Evolutionary conservation across 768 basidiomycete genomes (phyloP).

Genomic region (Gloeophyllum trabeum): DNA sequence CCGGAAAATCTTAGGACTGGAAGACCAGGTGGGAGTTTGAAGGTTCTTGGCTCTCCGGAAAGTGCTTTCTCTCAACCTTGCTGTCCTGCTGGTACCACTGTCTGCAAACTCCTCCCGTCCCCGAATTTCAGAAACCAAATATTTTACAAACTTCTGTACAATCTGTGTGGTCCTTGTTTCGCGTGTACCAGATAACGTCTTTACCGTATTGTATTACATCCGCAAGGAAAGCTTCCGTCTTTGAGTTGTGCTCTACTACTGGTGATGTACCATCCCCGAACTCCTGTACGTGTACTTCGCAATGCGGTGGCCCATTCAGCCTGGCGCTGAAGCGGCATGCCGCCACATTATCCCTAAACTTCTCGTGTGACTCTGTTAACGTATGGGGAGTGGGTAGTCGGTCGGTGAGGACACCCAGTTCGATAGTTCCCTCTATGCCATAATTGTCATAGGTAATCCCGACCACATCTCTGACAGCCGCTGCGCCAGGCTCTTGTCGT

Average conservation of each 20-base stretch:
- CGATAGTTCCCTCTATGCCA: background rate
- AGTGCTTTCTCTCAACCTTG: too few relatives aligned
- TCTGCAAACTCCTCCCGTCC: too few relatives aligned
- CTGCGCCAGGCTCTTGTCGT: background rate
- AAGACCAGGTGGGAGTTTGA: too few relatives aligned
- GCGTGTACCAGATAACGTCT: background rate
- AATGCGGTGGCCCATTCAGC: constrained; percentile 1
- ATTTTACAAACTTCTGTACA: background rate
- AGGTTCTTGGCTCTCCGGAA: too few relatives aligned
- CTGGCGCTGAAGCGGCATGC: background rate
- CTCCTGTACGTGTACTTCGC: background rate
- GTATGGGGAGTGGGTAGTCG: background rate
- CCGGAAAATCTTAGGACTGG: too few relatives aligned
- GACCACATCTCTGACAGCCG: background rate
- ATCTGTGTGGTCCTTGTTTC: background rate
- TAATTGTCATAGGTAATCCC: background rate
- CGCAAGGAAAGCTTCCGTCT: background rate
- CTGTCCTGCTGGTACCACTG: too few relatives aligned
- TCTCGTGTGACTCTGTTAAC: background rate
- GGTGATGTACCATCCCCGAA: background rate
- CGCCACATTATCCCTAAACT: background rate
- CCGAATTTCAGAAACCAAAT: background rate
- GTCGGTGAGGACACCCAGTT: background rate
- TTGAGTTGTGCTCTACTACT: background rate
- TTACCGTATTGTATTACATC: background rate